Conservation (phyloP, 768 basidiomycete genomes). For the Tylopilus felleus region DNA sequence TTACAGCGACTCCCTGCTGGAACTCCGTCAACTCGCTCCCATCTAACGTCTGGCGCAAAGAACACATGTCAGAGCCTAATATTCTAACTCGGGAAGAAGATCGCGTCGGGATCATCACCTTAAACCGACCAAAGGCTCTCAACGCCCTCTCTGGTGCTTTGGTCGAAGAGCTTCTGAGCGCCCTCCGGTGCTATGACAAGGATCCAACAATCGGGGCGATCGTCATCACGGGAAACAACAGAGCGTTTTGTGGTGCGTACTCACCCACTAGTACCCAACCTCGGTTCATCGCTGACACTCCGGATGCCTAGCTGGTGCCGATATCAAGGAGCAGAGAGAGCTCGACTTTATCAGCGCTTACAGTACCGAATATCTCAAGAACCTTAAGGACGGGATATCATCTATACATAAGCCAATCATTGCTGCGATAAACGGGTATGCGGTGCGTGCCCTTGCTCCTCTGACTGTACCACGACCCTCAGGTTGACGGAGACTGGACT, state of each 20-base stretch:
- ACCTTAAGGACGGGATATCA: constrained; percentile 43
- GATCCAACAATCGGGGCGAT: constrained; percentile 76
- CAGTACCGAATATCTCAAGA: constrained; percentile 41
- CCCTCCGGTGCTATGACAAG: constrained; percentile 60
- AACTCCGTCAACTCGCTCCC: not conserved
- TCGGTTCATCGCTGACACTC: not conserved
- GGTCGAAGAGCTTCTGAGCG: constrained; percentile 75
- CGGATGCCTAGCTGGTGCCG: constrained; percentile 66
- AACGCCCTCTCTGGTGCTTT: constrained; percentile 83
- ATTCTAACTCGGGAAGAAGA: constrained; percentile 21
- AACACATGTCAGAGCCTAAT: constrained; percentile 22
- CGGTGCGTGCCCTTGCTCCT: constrained; percentile 39
- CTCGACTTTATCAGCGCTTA: constrained; percentile 55
- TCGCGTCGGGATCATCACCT: constrained; percentile 55
- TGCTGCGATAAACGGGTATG: constrained; percentile 90
- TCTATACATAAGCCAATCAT: constrained; percentile 83
- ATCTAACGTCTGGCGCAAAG: not conserved
- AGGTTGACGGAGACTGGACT: not conserved
- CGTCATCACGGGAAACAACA: constrained; percentile 87
- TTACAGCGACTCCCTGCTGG: not conserved
- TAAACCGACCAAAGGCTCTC: constrained; percentile 83
- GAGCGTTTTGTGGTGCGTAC: constrained; percentile 54
- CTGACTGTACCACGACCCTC: no score
- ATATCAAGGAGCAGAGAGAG: constrained; percentile 98
- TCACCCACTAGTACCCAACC: no score